Conservation (phyloP, 176 grass and related monocot genomes). For the Carex pumila region DNA sequence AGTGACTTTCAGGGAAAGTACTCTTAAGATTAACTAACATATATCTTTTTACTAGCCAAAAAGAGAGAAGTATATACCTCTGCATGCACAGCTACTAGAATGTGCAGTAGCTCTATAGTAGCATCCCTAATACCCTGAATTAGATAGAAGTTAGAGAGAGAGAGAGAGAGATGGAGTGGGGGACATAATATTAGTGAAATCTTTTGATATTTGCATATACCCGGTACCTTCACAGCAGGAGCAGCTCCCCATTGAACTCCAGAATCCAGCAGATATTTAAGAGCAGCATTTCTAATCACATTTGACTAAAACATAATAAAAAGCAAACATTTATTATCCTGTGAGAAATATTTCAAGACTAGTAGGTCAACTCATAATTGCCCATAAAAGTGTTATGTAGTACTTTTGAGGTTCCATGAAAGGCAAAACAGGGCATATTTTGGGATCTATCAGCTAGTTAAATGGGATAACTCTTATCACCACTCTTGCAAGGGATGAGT, state of each 20-base stretch:
- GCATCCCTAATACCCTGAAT: slow-evolving; percentile 94
- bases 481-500: background rate
- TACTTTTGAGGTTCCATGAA: background rate
- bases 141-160: slow-evolving; percentile 25
- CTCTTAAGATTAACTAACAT: slow-evolving; percentile 13
- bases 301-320: slow-evolving; percentile 68
- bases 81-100: slow-evolving; percentile 86
- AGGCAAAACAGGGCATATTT: background rate
- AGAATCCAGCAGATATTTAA: slow-evolving; percentile 82
- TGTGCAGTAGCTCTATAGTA: slow-evolving; percentile 93
- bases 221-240: slow-evolving; percentile 75
- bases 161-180: background rate
- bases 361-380: background rate
- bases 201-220: background rate
- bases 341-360: background rate
- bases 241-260: slow-evolving; percentile 81
- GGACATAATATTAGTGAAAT: slow-evolving; percentile 1
- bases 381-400: background rate
- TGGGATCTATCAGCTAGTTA: background rate
- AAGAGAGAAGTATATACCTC: slow-evolving; percentile 50
- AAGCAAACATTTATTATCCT: background rate
- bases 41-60: slow-evolving; percentile 20
- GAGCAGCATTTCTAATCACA: slow-evolving; percentile 72
- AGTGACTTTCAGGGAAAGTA: background rate
- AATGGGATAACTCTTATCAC: background rate